These are phyloP conservation scores for Leccinellum albellum DNA, from an alignment of 768 basidiomycete species.

Conservation along the genomic window DNA sequence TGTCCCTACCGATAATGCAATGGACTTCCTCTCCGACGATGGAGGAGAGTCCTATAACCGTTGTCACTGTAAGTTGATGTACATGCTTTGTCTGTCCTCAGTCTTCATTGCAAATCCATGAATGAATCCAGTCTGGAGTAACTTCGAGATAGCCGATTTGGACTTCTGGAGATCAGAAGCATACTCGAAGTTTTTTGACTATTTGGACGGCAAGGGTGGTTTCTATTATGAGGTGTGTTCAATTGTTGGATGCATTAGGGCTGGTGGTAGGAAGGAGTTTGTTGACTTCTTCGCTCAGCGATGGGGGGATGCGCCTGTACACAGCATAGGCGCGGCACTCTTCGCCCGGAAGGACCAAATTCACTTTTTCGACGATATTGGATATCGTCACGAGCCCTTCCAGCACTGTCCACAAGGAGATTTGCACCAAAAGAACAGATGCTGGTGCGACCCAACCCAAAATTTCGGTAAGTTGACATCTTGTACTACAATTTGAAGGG, in stretches of 20 bases:
- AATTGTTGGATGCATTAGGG: background rate
- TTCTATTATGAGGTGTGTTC: slow-evolving; percentile 82
- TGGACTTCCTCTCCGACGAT: slow-evolving; percentile 72
- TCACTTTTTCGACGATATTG: slow-evolving; percentile 83
- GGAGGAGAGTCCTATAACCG: slow-evolving; percentile 65
- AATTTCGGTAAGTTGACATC: slow-evolving; percentile 54
- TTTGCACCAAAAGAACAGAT: slow-evolving; percentile 54
- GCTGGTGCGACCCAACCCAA: slow-evolving; percentile 68
- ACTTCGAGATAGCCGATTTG: slow-evolving; percentile 85
- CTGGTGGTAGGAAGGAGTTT: background rate
- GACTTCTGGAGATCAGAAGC: slow-evolving; percentile 85
- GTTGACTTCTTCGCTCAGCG: slow-evolving; percentile 36
- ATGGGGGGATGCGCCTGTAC: slow-evolving; percentile 87
- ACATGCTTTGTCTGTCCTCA: background rate
- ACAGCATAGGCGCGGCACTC: slow-evolving; percentile 76
- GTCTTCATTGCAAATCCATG: slow-evolving; percentile 15
- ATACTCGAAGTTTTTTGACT: slow-evolving; percentile 80
- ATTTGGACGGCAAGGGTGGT: slow-evolving; percentile 77
- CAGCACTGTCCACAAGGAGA: slow-evolving; percentile 68
- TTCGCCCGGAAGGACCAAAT: slow-evolving; percentile 72
- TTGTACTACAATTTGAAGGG: background rate
- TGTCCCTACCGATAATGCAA: slow-evolving; percentile 59
- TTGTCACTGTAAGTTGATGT: slow-evolving; percentile 63
- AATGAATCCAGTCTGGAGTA: slow-evolving; percentile 53
- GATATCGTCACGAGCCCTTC: slow-evolving; percentile 78